Conservation (phyloP, 2,329 filamentous ascomycete species). For the Aspergillus sp. region DNA sequence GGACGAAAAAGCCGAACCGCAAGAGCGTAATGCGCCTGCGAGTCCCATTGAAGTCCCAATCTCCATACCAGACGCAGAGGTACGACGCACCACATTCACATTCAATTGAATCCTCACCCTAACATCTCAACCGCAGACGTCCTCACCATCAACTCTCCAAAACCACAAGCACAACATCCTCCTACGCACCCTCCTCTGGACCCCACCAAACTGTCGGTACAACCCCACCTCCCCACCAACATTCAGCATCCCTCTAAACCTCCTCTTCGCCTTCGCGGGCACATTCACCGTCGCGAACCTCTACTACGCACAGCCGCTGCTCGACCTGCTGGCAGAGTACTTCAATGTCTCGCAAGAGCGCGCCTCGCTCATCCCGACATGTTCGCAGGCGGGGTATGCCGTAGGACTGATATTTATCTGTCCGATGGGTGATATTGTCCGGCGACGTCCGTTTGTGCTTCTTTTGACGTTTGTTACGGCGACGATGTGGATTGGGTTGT, state of each 20-base stretch:
- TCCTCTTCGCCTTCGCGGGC: slow-evolving; percentile 66
- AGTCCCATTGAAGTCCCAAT: background rate
- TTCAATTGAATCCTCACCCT: background rate
- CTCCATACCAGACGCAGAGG: background rate
- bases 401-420: slow-evolving; percentile 74
- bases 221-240: slow-evolving; percentile 67
- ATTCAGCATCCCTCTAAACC: slow-evolving; percentile 70
- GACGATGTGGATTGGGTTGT: slow-evolving; percentile 70
- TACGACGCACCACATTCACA: background rate
- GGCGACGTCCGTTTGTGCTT: slow-evolving; percentile 71
- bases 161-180: background rate
- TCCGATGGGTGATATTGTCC: slow-evolving; percentile 72
- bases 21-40: background rate
- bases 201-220: slow-evolving; percentile 70
- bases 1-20: slow-evolving; percentile 5
- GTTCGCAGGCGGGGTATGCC: slow-evolving; percentile 81
- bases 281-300: slow-evolving; percentile 69
- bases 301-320: slow-evolving; percentile 80
- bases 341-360: slow-evolving; percentile 73
- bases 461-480: slow-evolving; percentile 70
- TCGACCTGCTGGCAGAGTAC: slow-evolving; percentile 73
- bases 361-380: slow-evolving; percentile 70
- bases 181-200: slow-evolving; percentile 55
- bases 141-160: background rate
- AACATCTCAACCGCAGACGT: background rate